Evolutionary conservation across 2,329 filamentous ascomycete genomes (phyloP).

Genomic region (Aspergillus caelatus): DNA sequence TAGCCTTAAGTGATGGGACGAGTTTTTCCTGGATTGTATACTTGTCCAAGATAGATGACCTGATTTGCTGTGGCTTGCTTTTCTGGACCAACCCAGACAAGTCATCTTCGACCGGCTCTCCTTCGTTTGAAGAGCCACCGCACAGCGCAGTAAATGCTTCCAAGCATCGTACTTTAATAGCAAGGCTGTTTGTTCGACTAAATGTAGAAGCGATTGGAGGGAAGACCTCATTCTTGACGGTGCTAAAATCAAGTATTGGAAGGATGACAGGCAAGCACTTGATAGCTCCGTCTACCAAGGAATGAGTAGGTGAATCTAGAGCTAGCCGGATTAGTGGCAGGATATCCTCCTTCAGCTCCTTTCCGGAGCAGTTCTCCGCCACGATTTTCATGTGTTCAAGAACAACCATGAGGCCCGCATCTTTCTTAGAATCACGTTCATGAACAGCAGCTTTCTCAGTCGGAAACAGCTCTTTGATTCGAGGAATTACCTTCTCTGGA

Average conservation of each 20-base stretch:
- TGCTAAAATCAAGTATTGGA: conserved; percentile 89
- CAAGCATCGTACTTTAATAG: conserved; percentile 89
- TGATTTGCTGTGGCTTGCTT: conserved; percentile 62
- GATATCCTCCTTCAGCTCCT: conserved; percentile 95
- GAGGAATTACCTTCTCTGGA: conserved; percentile 82
- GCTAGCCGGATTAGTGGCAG: conserved; percentile 82
- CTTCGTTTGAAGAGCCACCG: conserved; percentile 66
- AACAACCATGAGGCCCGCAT: conserved; percentile 88
- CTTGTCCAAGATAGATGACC: conserved; percentile 85
- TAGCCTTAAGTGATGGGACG: conserved; percentile 82
- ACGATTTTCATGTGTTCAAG: conserved; percentile 79
- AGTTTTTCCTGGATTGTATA: conserved; percentile 99
- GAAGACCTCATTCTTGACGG: conserved; percentile 95
- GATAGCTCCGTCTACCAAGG: conserved; percentile 82
- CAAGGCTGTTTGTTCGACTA: conserved; percentile 86
- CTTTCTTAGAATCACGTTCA: conserved; percentile 80
- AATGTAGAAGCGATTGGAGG: conserved; percentile 89
- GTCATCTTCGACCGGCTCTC: conserved; percentile 62
- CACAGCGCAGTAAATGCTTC: conserved; percentile 90
- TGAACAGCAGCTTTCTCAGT: conserved; percentile 49
- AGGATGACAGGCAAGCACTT: conserved; percentile 78
- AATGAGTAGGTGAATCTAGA: conserved; percentile 85
- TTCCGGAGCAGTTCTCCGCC: conserved; percentile 79
- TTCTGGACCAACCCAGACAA: conserved; percentile 66
- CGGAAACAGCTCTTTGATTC: conserved; percentile 80